Conservation (phyloP, 306 rosid genomes). For the Cotoneaster glaucophyllus region DNA sequence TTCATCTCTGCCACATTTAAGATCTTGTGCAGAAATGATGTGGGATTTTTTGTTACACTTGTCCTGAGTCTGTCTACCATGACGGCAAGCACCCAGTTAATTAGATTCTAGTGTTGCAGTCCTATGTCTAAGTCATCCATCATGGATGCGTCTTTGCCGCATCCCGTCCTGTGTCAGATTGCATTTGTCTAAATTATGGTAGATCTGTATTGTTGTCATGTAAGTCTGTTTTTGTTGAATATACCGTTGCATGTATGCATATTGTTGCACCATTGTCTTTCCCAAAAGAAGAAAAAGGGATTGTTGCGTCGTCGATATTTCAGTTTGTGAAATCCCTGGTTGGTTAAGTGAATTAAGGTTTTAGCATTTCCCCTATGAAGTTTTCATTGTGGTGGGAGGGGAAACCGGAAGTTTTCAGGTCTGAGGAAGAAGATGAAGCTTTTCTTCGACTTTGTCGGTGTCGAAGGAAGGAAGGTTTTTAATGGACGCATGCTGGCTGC, state of each 20-base stretch:
- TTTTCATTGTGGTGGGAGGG: neutral
- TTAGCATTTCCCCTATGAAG: neutral
- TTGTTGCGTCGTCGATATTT: neutral
- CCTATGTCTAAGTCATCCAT: neutral
- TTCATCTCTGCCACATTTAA: neutral
- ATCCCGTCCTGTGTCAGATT: slow-evolving; percentile 9
- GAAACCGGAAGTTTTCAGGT: neutral
- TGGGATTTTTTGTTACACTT: neutral
- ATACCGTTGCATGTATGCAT: neutral
- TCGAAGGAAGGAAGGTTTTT: neutral
- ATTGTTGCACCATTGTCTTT: neutral
- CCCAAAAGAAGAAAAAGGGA: neutral
- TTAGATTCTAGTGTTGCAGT: neutral
- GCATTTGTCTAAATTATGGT: slow-evolving; percentile 11
- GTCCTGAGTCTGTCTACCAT: neutral
- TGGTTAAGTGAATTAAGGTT: neutral
- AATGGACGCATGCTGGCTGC: neutral
- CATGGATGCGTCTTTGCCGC: neutral
- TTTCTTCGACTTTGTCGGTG: neutral
- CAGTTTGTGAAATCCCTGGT: neutral
- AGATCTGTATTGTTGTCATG: slow-evolving; percentile 1
- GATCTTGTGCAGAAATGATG: neutral
- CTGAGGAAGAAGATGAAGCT: neutral
- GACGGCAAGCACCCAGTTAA: neutral
- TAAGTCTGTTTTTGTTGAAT: neutral